Base-by-base conservation (phyloP, 1,139 yeast species). In the Pichia sp. region DNA sequence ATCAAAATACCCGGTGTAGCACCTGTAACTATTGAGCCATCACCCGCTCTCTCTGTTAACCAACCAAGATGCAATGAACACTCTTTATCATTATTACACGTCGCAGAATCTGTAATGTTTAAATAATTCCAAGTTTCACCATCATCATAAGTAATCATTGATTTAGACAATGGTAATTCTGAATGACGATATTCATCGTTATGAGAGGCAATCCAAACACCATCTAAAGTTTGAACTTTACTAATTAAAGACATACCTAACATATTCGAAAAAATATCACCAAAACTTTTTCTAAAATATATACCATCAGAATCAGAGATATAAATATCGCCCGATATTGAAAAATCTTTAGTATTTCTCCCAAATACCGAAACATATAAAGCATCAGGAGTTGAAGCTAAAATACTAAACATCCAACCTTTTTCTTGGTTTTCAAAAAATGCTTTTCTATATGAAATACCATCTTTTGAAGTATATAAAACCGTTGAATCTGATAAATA, bases 1-100 rank as follows among this genome's bases (percentile, higher is more conserved):
- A 84, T 53, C 18, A 85, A 48, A 21, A 87, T 74, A 20, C 89
- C 93, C 0, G 95, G 88, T 1, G 59, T 54, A 3, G 83, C 71
- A 21, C 91, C 67, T 1, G 69, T 66, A 35, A 80, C 69, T 76
- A 89, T 82, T 36, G 76, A 72, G 2, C 96, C 96, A 58, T 70
- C 70, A 15, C 84, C 83, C 42, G 69, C 66, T 46, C 71, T 64
- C 50, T 74, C 77, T 6, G 70, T 61, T 2, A 75, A 61, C 41
- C 74, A 63, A 40, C 76, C 57, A 8, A 82, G 53, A 54, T 82
- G 80, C 42, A 84, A 67, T 2, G 79, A 69, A 53, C 89, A 80
- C 0, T 64, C 68, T 11, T 66, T 64, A 2, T 64, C 66, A 30
- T 68, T 60, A 9, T 53, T 41, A 55, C 82, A 76, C 7, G 64